These are phyloP conservation scores for Nepenthes gracilis DNA, from an alignment of 148 eudicot species.

Conservation along the genomic window DNA sequence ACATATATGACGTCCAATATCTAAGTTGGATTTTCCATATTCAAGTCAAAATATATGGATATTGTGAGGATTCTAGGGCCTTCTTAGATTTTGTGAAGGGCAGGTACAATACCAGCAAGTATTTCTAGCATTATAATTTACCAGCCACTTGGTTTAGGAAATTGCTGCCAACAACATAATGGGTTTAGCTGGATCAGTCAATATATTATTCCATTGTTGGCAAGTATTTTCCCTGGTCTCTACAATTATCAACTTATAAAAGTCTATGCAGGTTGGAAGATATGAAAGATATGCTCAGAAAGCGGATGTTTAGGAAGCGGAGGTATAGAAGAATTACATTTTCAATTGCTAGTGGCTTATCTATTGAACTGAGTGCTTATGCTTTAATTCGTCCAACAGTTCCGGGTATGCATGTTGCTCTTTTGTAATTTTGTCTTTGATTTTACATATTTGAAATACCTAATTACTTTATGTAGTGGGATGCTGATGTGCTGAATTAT, in stretches of 20 bases:
- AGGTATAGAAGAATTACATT: conserved; percentile 73
- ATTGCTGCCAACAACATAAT: too few relatives aligned
- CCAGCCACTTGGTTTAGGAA: too few relatives aligned
- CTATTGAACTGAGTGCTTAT: conserved; percentile 79
- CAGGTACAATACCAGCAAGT: too few relatives aligned
- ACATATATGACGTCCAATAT: too few relatives aligned
- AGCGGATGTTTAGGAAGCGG: conserved; percentile 87
- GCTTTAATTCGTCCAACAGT: conserved; percentile 86
- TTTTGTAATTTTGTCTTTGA: not conserved
- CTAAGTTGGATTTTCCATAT: too few relatives aligned
- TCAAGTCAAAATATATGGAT: too few relatives aligned
- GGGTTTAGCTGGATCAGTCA: too few relatives aligned
- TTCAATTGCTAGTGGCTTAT: conserved; percentile 58
- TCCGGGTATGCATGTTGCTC: conserved; percentile 40
- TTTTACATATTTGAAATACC: conserved; percentile 1
- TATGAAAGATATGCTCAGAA: conserved; percentile 69
- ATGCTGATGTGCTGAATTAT: conserved; percentile 1
- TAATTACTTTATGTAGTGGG: not conserved
- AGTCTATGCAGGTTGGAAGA: conserved; percentile 54
- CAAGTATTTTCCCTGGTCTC: conserved; percentile 1
- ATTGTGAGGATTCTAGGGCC: too few relatives aligned
- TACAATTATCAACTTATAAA: not conserved
- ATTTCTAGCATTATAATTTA: too few relatives aligned
- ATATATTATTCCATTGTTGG: not conserved
- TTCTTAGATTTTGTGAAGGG: too few relatives aligned